A percentile compares a stretch with the other conserved stretches of the same genome.
These are phyloP conservation scores for Penicillium sp. DNA, from an alignment of 2,329 filamentous ascomycete genomes.

Conservation along the genomic window DNA sequence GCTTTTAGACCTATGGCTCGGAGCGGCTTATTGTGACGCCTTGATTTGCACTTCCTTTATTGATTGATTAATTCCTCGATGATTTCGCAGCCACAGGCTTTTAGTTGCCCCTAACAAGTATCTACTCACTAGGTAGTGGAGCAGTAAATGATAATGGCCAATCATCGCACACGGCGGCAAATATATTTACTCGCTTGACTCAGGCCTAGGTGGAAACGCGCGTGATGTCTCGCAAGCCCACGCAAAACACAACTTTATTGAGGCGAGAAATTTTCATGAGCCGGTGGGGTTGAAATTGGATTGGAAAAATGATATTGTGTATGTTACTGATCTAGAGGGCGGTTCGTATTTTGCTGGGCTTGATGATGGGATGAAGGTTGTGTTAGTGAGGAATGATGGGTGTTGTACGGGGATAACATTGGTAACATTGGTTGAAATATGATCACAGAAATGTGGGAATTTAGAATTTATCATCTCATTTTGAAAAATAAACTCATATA, in stretches of 20 bases:
- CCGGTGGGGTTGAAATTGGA: slow-evolving; percentile 33
- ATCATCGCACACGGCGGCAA: slow-evolving; percentile 6
- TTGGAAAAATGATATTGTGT: slow-evolving; percentile 23
- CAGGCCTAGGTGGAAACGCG: slow-evolving; percentile 29
- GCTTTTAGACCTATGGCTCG: too few species aligned
- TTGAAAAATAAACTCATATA: too few species aligned
- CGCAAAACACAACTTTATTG: slow-evolving; percentile 19
- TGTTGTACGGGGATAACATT: slow-evolving; percentile 28
- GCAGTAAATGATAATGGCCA: too few species aligned
- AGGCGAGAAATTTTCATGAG: slow-evolving; percentile 28
- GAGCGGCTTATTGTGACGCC: too few species aligned
- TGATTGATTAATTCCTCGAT: too few species aligned
- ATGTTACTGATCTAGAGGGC: slow-evolving; percentile 32
- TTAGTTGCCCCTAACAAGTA: too few species aligned
- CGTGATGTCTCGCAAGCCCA: slow-evolving; percentile 21
- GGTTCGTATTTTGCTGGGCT: slow-evolving; percentile 29
- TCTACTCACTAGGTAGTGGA: too few species aligned
- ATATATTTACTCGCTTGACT: slow-evolving; percentile 31
- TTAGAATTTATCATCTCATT: too few species aligned
- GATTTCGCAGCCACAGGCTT: too few species aligned
- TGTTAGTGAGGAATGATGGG: slow-evolving; percentile 24
- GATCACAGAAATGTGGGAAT: too few species aligned
- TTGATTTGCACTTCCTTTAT: too few species aligned
- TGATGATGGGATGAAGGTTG: slow-evolving; percentile 25
- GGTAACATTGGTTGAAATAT: slow-evolving; percentile 2